Percentiles rank a stretch among this genome's conserved stretches.
phyloP scores from a whole-genome alignment of 805 yeast species.

The Kodamaea kaohsiungensis region DNA sequence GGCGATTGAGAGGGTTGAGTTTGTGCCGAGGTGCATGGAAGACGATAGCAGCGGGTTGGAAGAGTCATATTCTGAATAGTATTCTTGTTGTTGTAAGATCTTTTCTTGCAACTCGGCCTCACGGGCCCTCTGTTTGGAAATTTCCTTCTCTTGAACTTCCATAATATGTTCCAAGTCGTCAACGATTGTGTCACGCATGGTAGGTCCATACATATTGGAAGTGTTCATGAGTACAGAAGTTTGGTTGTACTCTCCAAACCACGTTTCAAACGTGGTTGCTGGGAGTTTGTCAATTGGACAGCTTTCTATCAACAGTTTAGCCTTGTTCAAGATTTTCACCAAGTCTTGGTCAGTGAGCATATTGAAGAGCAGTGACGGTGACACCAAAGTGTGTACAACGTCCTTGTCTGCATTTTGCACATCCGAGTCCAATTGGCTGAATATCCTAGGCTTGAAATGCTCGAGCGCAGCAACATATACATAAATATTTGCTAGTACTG shows the following conservation, averaged over 20 bases:
- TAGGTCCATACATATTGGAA: conserved; percentile 19
- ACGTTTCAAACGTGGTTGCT: conserved; percentile 25
- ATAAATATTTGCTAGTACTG: conserved; percentile 56
- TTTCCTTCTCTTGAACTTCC: conserved; percentile 34
- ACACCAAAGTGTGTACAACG: conserved; percentile 34
- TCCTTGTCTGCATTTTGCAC: conserved; percentile 26
- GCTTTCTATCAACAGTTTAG: conserved; percentile 26
- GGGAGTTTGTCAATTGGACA: conserved; percentile 24
- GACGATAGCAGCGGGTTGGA: conserved; percentile 32
- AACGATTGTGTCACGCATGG: conserved; percentile 7
- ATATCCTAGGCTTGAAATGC: conserved; percentile 44
- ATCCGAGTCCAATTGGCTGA: conserved; percentile 23
- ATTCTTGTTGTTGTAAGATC: conserved; percentile 26
- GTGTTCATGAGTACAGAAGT: conserved; percentile 37
- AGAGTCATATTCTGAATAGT: conserved; percentile 16
- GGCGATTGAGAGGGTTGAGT: conserved; percentile 27
- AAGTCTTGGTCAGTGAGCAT: conserved; percentile 29
- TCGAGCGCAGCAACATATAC: conserved; percentile 60
- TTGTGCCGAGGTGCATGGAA: conserved; percentile 30
- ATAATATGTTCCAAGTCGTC: conserved; percentile 4
- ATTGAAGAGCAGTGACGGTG: conserved; percentile 32
- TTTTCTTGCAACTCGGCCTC: conserved; percentile 26
- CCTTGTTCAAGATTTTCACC: conserved; percentile 24
- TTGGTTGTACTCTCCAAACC: conserved; percentile 37
- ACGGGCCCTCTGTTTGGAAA: conserved; percentile 25